phyloP scores from a whole-genome alignment of 768 basidiomycete genomes.

The Pisolithus albus region DNA sequence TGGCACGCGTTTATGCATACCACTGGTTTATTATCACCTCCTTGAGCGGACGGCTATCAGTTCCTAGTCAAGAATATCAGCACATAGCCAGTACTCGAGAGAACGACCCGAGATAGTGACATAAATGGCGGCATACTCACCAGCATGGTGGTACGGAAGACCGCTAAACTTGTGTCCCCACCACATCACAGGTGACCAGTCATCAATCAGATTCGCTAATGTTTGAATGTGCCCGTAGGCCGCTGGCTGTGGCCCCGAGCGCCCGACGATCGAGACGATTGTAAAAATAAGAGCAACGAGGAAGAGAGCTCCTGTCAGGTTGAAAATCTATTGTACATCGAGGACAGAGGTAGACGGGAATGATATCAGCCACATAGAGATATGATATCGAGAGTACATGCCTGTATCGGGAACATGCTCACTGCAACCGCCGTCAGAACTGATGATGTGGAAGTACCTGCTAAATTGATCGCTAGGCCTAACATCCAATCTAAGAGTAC shows the following conservation, averaged over 20 bases:
- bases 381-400: not conserved
- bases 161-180: conserved; percentile 19
- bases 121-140: conserved; percentile 7
- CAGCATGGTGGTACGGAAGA: conserved; percentile 12
- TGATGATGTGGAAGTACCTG: conserved; percentile 7
- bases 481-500: conserved; percentile 26
- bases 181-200: conserved; percentile 30
- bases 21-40: conserved; percentile 14
- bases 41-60: conserved; percentile 16
- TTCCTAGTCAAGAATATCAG: conserved; percentile 11
- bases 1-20: conserved; percentile 11
- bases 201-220: conserved; percentile 29
- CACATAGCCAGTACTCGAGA: no score
- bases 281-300: conserved; percentile 17
- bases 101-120: not conserved
- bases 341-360: not conserved
- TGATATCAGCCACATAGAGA: not conserved
- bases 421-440: conserved; percentile 12
- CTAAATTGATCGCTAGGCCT: conserved; percentile 20
- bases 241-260: conserved; percentile 21
- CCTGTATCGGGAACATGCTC: conserved; percentile 24
- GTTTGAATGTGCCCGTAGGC: conserved; percentile 31
- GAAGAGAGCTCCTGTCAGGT: conserved; percentile 15
- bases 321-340: conserved; percentile 16
- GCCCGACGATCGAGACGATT: conserved; percentile 1